Base-by-base conservation (phyloP, 1,139 yeast species). In the Kazachstania sp. region DNA sequence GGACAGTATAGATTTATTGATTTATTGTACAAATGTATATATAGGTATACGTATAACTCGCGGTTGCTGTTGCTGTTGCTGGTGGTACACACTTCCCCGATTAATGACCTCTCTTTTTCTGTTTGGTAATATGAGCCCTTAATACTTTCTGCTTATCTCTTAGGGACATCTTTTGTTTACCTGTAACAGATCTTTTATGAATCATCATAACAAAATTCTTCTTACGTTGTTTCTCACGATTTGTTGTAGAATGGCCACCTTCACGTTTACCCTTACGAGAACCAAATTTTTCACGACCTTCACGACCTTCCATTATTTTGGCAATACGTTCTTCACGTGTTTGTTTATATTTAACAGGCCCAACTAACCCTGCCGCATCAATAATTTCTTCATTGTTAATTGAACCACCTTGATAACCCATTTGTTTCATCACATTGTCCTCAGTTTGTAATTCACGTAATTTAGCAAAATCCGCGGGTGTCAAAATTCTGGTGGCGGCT, bases 141-240 rank as follows among this genome's bases (percentile, higher is more conserved):
- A 92, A 72, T 16, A 84, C 81, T 68, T 81, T 85, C 67, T 88
- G 97, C 67, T 88, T 81, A 68, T 92, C 97, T 59, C 95, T 77
- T 61, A 92, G 73, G 48, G 96, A 86, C 74, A 85, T 74, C 70
- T 83, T 86, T 54, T 84, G 92, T 68, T 92, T 92, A 53, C 98
- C 97, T 69, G 86, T 95, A 40, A 92, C 97, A 45, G 86, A 81
- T 60, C 80, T 79, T 72, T 92, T 92, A 70, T 92, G 99, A 59
- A 92, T 85, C 90, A 86, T 86, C 99, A 92, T 92, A 65, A 94
- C 92, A 65, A 88, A 92, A 71, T 92, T 94, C 95, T 92, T 92
- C 88, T 87, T 87, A 67, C 97, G 78, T 19, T 90, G 95, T 79
- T 92, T 92, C 68, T 94, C 97, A 69, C 80, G 81, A 69, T 92